A percentile compares a stretch with the other conserved stretches of the same genome.
Conservation (phyloP, 2,329 filamentous ascomycete genomes). For the Westerdykella ornata region DNA sequence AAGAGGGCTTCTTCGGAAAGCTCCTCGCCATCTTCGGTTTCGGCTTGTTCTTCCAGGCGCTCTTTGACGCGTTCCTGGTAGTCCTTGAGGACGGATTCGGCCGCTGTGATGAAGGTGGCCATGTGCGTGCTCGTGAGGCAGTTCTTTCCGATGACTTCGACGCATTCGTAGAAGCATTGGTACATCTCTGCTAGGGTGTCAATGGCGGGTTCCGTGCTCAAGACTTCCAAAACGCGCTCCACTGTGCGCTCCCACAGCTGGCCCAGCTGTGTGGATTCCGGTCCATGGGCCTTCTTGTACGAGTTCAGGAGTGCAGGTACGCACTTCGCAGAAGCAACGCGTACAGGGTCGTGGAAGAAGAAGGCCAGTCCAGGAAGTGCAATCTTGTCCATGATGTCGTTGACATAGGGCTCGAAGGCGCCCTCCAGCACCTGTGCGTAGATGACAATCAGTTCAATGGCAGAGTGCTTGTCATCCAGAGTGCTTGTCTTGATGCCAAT, state of each 20-base stretch:
- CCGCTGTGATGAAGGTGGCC: constrained; percentile 78
- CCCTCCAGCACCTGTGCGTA: constrained; percentile 95
- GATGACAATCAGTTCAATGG: constrained; percentile 95
- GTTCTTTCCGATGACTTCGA: constrained; percentile 85
- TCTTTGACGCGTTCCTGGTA: constrained; percentile 81
- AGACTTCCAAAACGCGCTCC: constrained; percentile 85
- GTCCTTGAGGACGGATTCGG: constrained; percentile 79
- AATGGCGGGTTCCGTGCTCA: constrained; percentile 88
- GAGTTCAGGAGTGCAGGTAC: constrained; percentile 89
- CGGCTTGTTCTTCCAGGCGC: constrained; percentile 75
- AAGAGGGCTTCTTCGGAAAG: constrained; percentile 79
- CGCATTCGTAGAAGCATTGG: constrained; percentile 97
- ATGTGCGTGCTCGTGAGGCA: constrained; percentile 74
- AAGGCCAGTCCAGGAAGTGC: constrained; percentile 89
- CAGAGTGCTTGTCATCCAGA: constrained; percentile 98
- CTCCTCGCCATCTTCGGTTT: constrained; percentile 83
- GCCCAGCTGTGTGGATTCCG: constrained; percentile 69
- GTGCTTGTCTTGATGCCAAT: constrained; percentile 97
- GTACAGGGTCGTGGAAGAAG: constrained; percentile 98
- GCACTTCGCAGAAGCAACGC: constrained; percentile 89
- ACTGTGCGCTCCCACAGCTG: constrained; percentile 79
- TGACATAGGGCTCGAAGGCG: constrained; percentile 84
- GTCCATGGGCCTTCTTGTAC: constrained; percentile 86
- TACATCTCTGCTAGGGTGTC: constrained; percentile 98
- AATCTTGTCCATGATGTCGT: constrained; percentile 93